phyloP scores from a whole-genome alignment of 2,329 filamentous ascomycete species.

The Ophiostoma tasmaniense region DNA sequence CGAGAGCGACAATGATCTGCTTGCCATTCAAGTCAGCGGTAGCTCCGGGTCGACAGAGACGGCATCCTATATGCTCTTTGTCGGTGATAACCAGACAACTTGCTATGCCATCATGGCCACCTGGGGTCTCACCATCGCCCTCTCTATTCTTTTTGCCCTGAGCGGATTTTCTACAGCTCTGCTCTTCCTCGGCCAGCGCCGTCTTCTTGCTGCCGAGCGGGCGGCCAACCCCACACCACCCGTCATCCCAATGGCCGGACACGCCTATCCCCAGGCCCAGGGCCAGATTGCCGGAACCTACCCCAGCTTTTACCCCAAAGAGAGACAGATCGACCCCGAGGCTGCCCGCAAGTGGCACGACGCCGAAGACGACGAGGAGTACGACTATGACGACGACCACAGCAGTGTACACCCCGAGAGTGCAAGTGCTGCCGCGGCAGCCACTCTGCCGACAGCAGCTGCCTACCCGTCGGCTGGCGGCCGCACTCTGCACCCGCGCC shows the following conservation, averaged over 20 bases:
- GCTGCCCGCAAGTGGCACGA: conserved; percentile 6
- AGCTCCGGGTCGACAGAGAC: conserved; percentile 14
- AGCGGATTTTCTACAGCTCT: conserved; percentile 50
- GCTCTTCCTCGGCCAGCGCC: conserved; percentile 52
- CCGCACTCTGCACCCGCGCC: not conserved
- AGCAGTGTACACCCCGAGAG: not conserved
- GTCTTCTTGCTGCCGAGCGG: conserved; percentile 1
- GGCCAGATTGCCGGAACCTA: not conserved
- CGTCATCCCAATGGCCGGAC: not conserved
- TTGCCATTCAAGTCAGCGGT: conserved; percentile 32
- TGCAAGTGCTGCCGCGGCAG: not conserved
- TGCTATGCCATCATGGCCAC: conserved; percentile 81
- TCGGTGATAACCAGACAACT: conserved; percentile 48
- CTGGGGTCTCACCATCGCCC: conserved; percentile 75
- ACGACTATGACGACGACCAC: conserved; percentile 5
- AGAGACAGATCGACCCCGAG: not conserved
- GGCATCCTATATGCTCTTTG: conserved; percentile 39
- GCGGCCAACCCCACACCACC: not conserved
- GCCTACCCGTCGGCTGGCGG: not conserved
- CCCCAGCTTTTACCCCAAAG: not conserved
- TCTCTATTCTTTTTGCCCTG: conserved; percentile 63
- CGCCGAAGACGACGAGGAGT: conserved; percentile 6
- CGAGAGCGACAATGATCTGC: conserved; percentile 37
- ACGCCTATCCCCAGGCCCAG: not conserved
- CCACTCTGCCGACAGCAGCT: not conserved